Evolutionary conservation across 2,329 filamentous ascomycete genomes (phyloP), one percentile per base, ranked within the genome.

Genomic region (Xylariaceae sp.): DNA sequence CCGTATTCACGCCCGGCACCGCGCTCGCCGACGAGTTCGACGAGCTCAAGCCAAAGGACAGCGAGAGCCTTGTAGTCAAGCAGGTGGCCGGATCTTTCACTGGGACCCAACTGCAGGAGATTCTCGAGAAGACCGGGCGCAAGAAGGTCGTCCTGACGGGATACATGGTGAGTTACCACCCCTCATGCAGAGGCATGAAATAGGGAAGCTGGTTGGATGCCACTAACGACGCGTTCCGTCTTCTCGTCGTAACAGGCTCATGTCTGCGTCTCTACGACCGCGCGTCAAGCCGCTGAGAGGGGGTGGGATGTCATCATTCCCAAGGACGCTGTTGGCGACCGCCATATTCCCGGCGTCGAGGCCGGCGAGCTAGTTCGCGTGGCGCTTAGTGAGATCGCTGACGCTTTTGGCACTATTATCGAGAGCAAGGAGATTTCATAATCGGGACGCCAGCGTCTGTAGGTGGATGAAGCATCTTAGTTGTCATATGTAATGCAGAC

Each of bases 131-230:
- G 29, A 43, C 54, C 1, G 54, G 54, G 8, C 47, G 54, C 33
- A 57, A 57, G 37, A 57, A 57, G 48, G 43, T 57, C 14, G 54
- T 57, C 6, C 43, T 57, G 12, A 57, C 54, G 4, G 54, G 54
- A 14, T 57, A 57, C n/a, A 57, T 57, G 54, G 54, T 57, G 41
- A 41, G 54, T 47, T 41, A 11, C 28, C 23, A n/a, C n/a, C n/a
- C n/a, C n/a, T n/a, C n/a, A n/a, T n/a, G n/a, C n/a, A n/a, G n/a
- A n/a, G n/a, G n/a, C n/a, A n/a, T n/a, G n/a, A n/a, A n/a, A n/a
- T n/a, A n/a, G n/a, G n/a, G n/a, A n/a, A n/a, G n/a, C n/a, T n/a
- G n/a, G n/a, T n/a, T n/a, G n/a, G n/a, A 23, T 40, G 12, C 12
- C 23, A 24, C 45, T 56, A 24, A 56, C 34, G 12, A 31, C 3